These are phyloP conservation scores for Pelargonium hybrid DNA, from an alignment of 441 rosid species.

Conservation along the genomic window DNA sequence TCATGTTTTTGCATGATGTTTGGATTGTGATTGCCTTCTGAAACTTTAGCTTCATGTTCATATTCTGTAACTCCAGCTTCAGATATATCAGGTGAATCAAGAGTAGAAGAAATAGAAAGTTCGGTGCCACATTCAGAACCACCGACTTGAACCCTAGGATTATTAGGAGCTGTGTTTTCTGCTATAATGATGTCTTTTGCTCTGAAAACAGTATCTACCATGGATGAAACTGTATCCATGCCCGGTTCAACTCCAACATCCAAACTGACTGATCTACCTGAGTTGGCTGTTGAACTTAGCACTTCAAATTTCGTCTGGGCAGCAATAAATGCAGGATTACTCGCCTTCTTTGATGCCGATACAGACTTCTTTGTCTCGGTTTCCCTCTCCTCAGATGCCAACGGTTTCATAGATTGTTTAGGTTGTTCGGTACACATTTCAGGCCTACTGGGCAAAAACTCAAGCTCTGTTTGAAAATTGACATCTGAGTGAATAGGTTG, in stretches of 20 bases:
- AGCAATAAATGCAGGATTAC: conserved; percentile 55
- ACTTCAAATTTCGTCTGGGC: conserved; percentile 74
- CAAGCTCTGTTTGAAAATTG: conserved; percentile 25
- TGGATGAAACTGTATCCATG: conserved; percentile 24
- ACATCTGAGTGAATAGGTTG: conserved; percentile 22
- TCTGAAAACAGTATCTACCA: conserved; percentile 18
- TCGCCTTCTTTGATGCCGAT: conserved; percentile 42
- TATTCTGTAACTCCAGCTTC: conserved; percentile 41
- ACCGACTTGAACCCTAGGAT: conserved; percentile 31
- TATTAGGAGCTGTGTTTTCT: conserved; percentile 28
- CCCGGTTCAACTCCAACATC: conserved; percentile 37
- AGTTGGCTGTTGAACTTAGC: conserved; percentile 36
- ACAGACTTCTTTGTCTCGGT: conserved; percentile 33
- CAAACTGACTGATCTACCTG: conserved; percentile 28
- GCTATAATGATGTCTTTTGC: conserved; percentile 22
- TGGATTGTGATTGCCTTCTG: conserved; percentile 26
- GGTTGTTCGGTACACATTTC: conserved; percentile 43
- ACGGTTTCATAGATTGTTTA: conserved; percentile 46
- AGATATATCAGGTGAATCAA: conserved; percentile 65
- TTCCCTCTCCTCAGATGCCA: conserved; percentile 40
- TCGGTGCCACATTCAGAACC: conserved; percentile 88
- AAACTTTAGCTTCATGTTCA: conserved; percentile 30
- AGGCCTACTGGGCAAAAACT: conserved; percentile 23
- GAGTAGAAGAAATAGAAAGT: conserved; percentile 78
- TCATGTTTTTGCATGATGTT: conserved; percentile 22